Conservation (phyloP, 2,329 filamentous ascomycete species). For the Penicillium sp. region DNA sequence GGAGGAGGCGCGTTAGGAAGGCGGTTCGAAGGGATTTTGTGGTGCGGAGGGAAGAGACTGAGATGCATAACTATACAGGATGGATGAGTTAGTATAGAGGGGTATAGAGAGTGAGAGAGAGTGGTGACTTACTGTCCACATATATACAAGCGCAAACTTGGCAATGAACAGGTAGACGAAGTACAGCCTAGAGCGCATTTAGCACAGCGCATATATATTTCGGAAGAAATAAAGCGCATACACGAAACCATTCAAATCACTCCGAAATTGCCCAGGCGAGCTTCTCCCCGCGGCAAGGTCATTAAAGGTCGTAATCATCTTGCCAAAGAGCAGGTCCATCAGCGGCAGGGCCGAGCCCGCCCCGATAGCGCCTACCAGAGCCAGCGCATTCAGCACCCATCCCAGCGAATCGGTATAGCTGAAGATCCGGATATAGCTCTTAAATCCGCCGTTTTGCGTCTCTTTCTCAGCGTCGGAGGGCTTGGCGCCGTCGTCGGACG, state of each 20-base stretch:
- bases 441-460: background rate
- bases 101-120: conserved; percentile 58
- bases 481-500: background rate
- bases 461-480: background rate
- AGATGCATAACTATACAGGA: conserved; percentile 55
- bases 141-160: background rate
- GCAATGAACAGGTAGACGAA: conserved; percentile 83
- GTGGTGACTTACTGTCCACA: background rate
- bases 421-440: conserved; percentile 9
- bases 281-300: conserved; percentile 1
- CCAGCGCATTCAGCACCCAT: background rate
- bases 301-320: conserved; percentile 6
- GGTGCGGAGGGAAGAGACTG: background rate
- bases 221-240: background rate
- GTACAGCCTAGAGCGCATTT: conserved; percentile 60
- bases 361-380: conserved; percentile 4
- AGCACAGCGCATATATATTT: background rate
- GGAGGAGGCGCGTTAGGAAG: background rate
- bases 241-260: conserved; percentile 5
- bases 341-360: conserved; percentile 14
- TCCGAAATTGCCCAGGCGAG: background rate
- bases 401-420: conserved; percentile 3
- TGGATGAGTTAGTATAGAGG: too few relatives aligned
- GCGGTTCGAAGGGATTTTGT: background rate
- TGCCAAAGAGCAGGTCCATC: conserved; percentile 15